These are phyloP conservation scores for Leccinum subrobustum DNA, from an alignment of 1,284 basidiomycete genomes.

Conservation along the genomic window DNA sequence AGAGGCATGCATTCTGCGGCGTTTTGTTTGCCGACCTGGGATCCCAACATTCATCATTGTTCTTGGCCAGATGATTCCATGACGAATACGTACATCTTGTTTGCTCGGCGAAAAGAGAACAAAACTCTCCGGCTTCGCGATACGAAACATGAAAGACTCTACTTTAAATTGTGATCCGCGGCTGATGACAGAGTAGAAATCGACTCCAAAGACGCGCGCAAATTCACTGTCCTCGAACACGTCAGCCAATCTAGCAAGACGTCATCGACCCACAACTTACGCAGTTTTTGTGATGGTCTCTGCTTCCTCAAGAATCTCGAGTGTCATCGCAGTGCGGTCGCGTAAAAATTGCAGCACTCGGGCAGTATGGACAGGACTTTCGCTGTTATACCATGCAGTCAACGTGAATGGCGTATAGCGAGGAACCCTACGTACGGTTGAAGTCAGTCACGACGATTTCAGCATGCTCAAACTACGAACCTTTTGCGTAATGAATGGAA, in stretches of 20 bases:
- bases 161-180: constrained; percentile 98
- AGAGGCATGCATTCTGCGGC: constrained; percentile 94
- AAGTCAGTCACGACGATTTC: constrained; percentile 2
- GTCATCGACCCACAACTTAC: constrained; percentile 43
- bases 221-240: constrained; percentile 68
- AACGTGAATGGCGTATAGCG: constrained; percentile 70
- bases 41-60: not conserved
- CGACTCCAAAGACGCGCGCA: constrained; percentile 94
- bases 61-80: not conserved
- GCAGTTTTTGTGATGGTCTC: constrained; percentile 88
- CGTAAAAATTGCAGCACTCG: constrained; percentile 63
- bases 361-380: constrained; percentile 39
- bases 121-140: constrained; percentile 96
- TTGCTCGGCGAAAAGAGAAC: constrained; percentile 86
- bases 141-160: constrained; percentile 96
- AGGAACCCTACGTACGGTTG: constrained; percentile 57
- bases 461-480: constrained; percentile 37
- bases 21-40: constrained; percentile 91
- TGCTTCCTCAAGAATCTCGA: constrained; percentile 77
- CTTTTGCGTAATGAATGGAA: constrained; percentile 77
- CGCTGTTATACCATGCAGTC: constrained; percentile 71
- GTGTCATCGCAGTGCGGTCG: constrained; percentile 61
- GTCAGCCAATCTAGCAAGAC: not conserved
- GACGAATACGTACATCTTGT: constrained; percentile 60
- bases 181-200: constrained; percentile 94